Percentiles rank a stretch among this genome's conserved stretches.
phyloP scores from a whole-genome alignment of 75 land plant genomes.

The Picea sitchensis region DNA sequence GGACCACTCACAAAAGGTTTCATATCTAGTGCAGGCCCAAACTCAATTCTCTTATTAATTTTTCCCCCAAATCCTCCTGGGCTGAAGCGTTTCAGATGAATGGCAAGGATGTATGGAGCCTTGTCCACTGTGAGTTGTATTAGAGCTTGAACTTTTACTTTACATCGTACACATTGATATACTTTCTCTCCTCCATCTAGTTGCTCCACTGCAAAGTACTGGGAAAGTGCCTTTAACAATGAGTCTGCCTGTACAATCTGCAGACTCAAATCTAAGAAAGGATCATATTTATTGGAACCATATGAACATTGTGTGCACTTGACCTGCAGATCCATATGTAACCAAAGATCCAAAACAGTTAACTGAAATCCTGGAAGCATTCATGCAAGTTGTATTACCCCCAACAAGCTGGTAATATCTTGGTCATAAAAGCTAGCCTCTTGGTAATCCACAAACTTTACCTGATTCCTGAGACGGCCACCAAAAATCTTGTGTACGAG shows the following conservation, averaged over 20 bases:
- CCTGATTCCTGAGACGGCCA: constrained; percentile 90
- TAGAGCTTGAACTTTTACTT: constrained; percentile 80
- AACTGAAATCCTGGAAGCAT: constrained; percentile 16
- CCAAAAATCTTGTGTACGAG: constrained; percentile 92
- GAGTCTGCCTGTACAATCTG: constrained; percentile 84
- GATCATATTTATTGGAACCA: constrained; percentile 82
- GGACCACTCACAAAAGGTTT: constrained; percentile 83
- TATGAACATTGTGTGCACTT: constrained; percentile 78
- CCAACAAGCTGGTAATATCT: neutral
- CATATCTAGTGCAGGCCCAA: constrained; percentile 66
- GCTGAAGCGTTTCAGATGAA: constrained; percentile 88
- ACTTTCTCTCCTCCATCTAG: constrained; percentile 80
- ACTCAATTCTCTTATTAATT: constrained; percentile 69
- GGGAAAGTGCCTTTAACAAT: constrained; percentile 69
- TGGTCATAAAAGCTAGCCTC: neutral
- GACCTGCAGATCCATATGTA: constrained; percentile 45
- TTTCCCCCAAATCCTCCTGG: constrained; percentile 57
- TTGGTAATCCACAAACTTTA: constrained; percentile 13
- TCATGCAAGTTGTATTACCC: neutral
- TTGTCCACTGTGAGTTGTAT: constrained; percentile 84
- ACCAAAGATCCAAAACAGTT: neutral
- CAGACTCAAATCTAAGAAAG: constrained; percentile 87
- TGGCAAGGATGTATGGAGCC: constrained; percentile 76
- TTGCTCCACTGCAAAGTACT: constrained; percentile 73
- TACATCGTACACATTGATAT: constrained; percentile 81